Base-by-base conservation (phyloP, 495 filamentous ascomycete genomes). In the Hypoxylon perforatum region DNA sequence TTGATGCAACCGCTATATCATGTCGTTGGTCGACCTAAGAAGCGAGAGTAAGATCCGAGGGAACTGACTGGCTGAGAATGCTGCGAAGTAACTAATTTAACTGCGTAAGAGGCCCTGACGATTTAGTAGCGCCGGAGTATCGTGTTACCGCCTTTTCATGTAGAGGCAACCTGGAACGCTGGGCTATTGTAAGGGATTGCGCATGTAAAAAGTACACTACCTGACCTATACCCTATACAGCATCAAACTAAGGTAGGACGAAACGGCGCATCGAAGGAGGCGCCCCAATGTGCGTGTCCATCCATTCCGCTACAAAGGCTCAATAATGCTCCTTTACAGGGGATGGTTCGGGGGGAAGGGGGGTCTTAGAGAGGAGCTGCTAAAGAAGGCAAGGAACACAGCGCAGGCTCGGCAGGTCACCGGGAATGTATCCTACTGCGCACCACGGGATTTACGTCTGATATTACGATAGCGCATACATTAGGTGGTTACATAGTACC, bases 381-480 rank as follows among this genome's bases (percentile, higher is more conserved):
- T 58, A 53, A 55, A 52, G 46, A 62, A 67, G 65, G 65, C 52
- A 67, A 61, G 57, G 59, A 68, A 49, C 65, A 56, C 41, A 30
- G 12, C 8, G 15, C 15, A 39, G n/a, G n/a, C n/a, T n/a, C n/a
- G 44, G 55, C 56, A 60, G 45, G 42, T 59, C 49, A 56, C 55
- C 60, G 65, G 65, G 55, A 69, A 69, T 56, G 65, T 59, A 55
- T 44, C 65, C 60, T 69, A 69, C 65, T 69, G 50, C 57, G 61
- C 57, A 59, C 19, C 28, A 61, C 57, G 57, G 66, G 66, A 57
- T 57, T 65, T 38, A 60, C 65, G 35, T 64, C 56, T 66, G 55
- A 58, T 64, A 51, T 56, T 49, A 23, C 14, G 10, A 7, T 36
- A 30, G n/a, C 18, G 15, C 12, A 4, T 47, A 59, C 46, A 48